These are phyloP conservation scores for Phytopythium mirpurense DNA, from an alignment of 352 stramenopile genomes.

Conservation along the genomic window DNA sequence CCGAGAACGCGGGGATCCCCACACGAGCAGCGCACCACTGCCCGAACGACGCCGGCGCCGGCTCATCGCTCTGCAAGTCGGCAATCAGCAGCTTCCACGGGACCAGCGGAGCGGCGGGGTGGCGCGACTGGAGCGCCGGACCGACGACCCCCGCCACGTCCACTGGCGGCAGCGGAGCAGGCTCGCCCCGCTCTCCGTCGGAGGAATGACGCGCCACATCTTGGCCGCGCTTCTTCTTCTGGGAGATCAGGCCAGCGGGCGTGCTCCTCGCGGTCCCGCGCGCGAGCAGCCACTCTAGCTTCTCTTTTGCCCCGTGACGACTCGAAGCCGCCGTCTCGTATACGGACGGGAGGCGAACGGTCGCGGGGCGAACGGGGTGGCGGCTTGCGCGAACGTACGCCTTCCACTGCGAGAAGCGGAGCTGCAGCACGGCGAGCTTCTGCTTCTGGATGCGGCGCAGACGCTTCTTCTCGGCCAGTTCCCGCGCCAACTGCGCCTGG, in stretches of 20 bases:
- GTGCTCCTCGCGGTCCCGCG: neutral
- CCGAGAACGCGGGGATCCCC: conserved; percentile 17
- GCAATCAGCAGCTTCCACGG: conserved; percentile 72
- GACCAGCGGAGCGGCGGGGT: conserved; percentile 12
- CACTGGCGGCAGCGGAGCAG: conserved; percentile 8
- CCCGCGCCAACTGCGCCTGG: conserved; percentile 39
- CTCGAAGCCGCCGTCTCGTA: neutral
- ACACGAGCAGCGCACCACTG: conserved; percentile 63
- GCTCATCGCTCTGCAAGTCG: conserved; percentile 43
- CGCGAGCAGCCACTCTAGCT: conserved; percentile 5
- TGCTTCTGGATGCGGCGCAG: conserved; percentile 34
- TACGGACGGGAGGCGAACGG: neutral
- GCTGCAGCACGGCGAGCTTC: conserved; percentile 38
- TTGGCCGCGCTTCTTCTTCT: neutral
- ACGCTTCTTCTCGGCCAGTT: conserved; percentile 36
- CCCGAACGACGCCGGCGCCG: conserved; percentile 52
- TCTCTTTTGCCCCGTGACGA: neutral
- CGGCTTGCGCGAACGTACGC: conserved; percentile 57
- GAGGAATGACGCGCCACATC: neutral
- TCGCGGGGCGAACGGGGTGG: conserved; percentile 17
- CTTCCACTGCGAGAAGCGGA: conserved; percentile 59
- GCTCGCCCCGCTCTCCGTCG: neutral
- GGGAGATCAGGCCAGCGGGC: neutral
- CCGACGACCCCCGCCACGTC: conserved; percentile 31
- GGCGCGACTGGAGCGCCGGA: conserved; percentile 18